Conservation (phyloP, 1,139 yeast species). For the Insectozyma bohioensis region DNA sequence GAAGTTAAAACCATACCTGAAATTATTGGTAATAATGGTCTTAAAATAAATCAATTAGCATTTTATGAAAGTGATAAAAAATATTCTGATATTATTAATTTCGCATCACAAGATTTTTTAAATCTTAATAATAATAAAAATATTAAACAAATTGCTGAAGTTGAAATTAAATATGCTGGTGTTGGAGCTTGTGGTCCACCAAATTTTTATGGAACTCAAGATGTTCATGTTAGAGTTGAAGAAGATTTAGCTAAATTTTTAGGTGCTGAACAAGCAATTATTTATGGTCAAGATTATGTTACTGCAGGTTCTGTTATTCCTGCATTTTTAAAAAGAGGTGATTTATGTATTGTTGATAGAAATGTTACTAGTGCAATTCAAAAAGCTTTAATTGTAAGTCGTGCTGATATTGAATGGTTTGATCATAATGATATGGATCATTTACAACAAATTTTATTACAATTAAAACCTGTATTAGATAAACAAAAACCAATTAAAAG, state of each 20-base stretch:
- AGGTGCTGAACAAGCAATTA: conserved; percentile 73
- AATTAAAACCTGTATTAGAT: conserved; percentile 62
- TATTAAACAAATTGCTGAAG: conserved; percentile 56
- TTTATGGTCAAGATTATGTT: conserved; percentile 91
- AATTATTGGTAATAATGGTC: conserved; percentile 56
- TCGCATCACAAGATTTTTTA: conserved; percentile 65
- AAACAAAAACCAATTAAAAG: conserved; percentile 76
- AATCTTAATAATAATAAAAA: conserved; percentile 49
- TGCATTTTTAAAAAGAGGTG: conserved; percentile 94
- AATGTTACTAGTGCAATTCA: conserved; percentile 77
- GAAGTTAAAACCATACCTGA: conserved; percentile 63
- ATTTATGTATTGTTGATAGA: conserved; percentile 83
- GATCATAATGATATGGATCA: conserved; percentile 89
- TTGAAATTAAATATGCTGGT: conserved; percentile 68
- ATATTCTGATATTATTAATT: conserved; percentile 62
- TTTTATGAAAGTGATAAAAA: neutral
- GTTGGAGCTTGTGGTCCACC: conserved; percentile 99
- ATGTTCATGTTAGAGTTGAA: conserved; percentile 81
- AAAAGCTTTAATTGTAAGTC: conserved; percentile 82
- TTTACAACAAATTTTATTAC: conserved; percentile 64
- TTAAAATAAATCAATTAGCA: conserved; percentile 34
- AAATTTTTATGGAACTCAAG: conserved; percentile 95
- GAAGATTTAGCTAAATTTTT: conserved; percentile 72
- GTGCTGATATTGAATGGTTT: conserved; percentile 82
- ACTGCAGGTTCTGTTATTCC: conserved; percentile 97